A percentile compares a stretch with the other conserved stretches of the same genome.
These are phyloP conservation scores for Globisporangium spiculum DNA, from an alignment of 352 stramenopile species.

Conservation along the genomic window DNA sequence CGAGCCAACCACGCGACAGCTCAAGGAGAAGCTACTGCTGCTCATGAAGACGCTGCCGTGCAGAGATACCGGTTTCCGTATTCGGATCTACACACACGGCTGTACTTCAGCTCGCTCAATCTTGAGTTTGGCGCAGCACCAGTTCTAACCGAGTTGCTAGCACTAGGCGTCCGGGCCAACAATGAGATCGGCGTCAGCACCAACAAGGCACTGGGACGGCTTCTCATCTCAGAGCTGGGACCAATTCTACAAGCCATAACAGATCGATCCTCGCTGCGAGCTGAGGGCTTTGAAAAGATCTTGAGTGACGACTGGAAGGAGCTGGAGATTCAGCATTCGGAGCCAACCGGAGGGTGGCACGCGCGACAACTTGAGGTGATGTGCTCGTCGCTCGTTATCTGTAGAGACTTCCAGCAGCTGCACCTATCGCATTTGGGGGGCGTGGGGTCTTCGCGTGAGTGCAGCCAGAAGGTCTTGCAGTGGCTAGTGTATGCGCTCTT, in stretches of 20 bases:
- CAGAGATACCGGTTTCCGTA: background rate
- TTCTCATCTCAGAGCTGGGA: background rate
- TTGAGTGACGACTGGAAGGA: background rate
- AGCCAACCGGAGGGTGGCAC: background rate
- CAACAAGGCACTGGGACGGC: background rate
- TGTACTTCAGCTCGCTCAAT: background rate
- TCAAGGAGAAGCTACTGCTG: background rate
- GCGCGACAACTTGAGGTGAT: background rate
- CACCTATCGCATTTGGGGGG: background rate
- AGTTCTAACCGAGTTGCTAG: background rate
- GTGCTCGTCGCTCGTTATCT: background rate
- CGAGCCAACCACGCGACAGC: background rate
- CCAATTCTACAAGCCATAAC: background rate
- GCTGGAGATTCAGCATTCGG: background rate
- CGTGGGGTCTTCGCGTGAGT: background rate
- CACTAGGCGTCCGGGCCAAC: background rate
- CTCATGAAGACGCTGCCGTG: background rate
- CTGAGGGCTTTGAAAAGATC: background rate
- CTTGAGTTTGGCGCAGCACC: background rate
- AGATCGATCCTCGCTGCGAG: background rate
- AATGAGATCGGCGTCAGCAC: background rate
- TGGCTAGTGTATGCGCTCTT: constrained; percentile 18
- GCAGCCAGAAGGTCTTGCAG: background rate
- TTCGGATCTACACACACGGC: background rate
- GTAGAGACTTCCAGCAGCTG: background rate